A percentile compares a stretch with the other conserved stretches of the same genome.
Evolutionary conservation across 2,329 filamentous ascomycete genomes (phyloP).

Genomic region (Myrmaecium sp.): DNA sequence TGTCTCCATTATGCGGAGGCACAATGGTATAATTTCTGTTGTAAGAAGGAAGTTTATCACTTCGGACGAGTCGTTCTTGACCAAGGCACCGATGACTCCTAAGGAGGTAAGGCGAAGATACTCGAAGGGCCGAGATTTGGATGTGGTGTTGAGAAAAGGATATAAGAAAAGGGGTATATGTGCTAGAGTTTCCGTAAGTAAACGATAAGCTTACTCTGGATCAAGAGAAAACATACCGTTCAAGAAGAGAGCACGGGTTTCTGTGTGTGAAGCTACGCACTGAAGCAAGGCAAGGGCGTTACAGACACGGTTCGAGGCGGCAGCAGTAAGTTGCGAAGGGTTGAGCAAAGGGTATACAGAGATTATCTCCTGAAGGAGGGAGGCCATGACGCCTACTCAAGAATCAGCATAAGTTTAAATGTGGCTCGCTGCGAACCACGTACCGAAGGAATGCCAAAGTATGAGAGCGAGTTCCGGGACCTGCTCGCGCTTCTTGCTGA

Average conservation of each 20-base stretch:
- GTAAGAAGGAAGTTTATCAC: conserved; percentile 98
- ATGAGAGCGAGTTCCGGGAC: conserved; percentile 92
- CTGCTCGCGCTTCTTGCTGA: conserved; percentile 97
- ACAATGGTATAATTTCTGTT: conserved; percentile 95
- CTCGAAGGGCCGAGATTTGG: conserved; percentile 93
- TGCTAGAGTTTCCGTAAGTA: conserved; percentile 35
- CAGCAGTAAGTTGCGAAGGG: conserved; percentile 88
- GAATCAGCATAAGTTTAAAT: conserved; percentile 10
- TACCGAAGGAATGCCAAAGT: conserved; percentile 97
- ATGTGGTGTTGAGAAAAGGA: conserved; percentile 95
- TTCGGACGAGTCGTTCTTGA: conserved; percentile 97
- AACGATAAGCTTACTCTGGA: conserved; percentile 6
- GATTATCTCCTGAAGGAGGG: conserved; percentile 92
- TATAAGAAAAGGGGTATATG: conserved; percentile 97
- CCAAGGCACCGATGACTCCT: conserved; percentile 87
- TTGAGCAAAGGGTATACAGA: conserved; percentile 95
- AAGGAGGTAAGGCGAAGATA: conserved; percentile 91
- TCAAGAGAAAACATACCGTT: conserved; percentile 45
- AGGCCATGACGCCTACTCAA: conserved; percentile 80
- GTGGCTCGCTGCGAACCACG: conserved; percentile 13
- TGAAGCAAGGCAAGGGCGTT: conserved; percentile 91
- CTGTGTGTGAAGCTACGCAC: conserved; percentile 93
- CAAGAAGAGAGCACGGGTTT: conserved; percentile 83
- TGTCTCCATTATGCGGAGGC: conserved; percentile 97
- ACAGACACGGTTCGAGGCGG: conserved; percentile 93